These are phyloP conservation scores for Dactylonectria macrodidyma DNA, from an alignment of 2,329 filamentous ascomycete genomes.

Conservation along the genomic window DNA sequence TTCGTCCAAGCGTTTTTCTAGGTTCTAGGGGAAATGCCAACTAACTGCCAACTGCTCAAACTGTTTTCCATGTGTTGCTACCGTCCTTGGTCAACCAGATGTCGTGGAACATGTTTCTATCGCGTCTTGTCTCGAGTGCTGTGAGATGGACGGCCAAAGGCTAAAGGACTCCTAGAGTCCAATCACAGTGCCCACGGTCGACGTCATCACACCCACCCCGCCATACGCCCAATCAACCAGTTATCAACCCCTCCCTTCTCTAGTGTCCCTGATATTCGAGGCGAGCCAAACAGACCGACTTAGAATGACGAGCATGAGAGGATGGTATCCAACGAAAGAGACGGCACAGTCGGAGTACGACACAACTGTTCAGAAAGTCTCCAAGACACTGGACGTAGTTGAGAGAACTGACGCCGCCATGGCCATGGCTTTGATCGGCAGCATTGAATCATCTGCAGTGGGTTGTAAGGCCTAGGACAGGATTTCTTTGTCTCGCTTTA, in stretches of 20 bases:
- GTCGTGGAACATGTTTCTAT: background rate
- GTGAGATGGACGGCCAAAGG: background rate
- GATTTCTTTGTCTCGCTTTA: background rate
- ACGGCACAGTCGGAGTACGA: background rate
- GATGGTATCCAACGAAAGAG: background rate
- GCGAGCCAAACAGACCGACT: background rate
- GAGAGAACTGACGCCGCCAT: background rate
- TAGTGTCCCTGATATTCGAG: background rate
- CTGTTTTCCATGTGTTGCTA: background rate
- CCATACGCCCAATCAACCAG: slow-evolving; percentile 13
- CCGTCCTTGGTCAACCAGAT: background rate
- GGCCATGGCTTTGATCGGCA: background rate
- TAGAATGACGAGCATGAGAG: background rate
- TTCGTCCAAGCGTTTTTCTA: background rate
- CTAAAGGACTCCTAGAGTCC: slow-evolving; percentile 16
- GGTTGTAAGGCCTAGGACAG: background rate
- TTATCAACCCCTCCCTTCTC: background rate
- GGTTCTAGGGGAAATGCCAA: background rate
- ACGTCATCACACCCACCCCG: slow-evolving; percentile 43
- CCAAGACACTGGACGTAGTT: background rate
- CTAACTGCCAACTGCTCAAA: background rate
- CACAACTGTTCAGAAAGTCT: background rate
- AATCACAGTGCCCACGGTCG: slow-evolving; percentile 35
- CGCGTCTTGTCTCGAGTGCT: background rate
- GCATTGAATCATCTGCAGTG: background rate